These are phyloP conservation scores for Penicillium manginii DNA, from an alignment of 495 filamentous ascomycete species.

Conservation along the genomic window DNA sequence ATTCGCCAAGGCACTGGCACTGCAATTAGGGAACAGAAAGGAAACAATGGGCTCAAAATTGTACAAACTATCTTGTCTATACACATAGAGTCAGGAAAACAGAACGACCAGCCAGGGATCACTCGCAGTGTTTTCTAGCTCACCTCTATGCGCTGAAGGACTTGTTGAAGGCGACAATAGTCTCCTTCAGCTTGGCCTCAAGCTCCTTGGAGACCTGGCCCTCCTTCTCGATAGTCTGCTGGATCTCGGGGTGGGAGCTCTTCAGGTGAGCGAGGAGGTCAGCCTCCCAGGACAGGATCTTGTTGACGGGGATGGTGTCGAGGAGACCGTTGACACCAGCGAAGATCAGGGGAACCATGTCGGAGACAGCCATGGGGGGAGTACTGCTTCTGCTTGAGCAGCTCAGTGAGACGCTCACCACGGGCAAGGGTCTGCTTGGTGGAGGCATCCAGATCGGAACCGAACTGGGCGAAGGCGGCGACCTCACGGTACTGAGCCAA, in stretches of 20 bases:
- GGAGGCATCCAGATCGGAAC: constrained; percentile 97
- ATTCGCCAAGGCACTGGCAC: constrained; percentile 19
- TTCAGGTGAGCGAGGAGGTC: constrained; percentile 92
- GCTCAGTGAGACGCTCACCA: constrained; percentile 98
- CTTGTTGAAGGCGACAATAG: constrained; percentile 85
- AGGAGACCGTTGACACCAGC: constrained; percentile 98
- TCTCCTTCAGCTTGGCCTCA: constrained; percentile 83
- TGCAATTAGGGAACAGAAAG: constrained; percentile 35
- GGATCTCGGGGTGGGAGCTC: constrained; percentile 82
- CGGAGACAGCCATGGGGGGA: constrained; percentile 95
- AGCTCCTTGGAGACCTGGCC: constrained; percentile 94
- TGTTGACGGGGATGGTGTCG: constrained; percentile 81
- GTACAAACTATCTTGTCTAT: constrained; percentile 61
- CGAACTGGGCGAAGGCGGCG: constrained; percentile 99
- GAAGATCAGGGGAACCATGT: constrained; percentile 99
- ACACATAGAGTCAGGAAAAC: constrained; percentile 55
- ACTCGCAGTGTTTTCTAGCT: constrained; percentile 43
- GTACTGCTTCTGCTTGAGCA: constrained; percentile 99
- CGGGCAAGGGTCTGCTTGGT: constrained; percentile 98
- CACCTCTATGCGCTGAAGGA: constrained; percentile 70
- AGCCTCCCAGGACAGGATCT: constrained; percentile 87
- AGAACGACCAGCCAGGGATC: constrained; percentile 35
- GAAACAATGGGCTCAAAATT: constrained; percentile 58
- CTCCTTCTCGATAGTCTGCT: constrained; percentile 92
- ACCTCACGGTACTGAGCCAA: constrained; percentile 99